A percentile compares a stretch with the other conserved stretches of the same genome.
Evolutionary conservation across 768 basidiomycete species (phyloP).

Genomic region (Termitomyces sp.): DNA sequence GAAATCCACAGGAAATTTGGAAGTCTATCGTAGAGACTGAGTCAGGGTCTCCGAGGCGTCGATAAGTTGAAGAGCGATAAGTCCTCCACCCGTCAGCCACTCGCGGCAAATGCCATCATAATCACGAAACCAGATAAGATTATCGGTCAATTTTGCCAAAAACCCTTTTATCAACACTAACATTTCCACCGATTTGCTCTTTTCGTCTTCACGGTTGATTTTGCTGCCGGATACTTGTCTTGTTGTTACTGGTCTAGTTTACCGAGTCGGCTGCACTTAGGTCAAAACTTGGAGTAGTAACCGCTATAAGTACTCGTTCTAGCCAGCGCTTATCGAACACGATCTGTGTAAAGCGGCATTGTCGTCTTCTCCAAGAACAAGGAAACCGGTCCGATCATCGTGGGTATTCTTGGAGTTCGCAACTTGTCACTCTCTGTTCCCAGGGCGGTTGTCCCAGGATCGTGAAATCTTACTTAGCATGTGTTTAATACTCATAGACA

Average conservation of each 20-base stretch:
- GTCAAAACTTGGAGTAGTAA: not conserved
- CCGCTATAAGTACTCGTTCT: not conserved
- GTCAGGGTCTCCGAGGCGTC: not conserved
- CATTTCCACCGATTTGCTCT: no score
- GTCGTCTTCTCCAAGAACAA: not conserved
- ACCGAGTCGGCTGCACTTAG: not conserved
- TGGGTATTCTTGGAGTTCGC: not conserved
- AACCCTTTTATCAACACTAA: no score
- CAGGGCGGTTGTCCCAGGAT: not conserved
- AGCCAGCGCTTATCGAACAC: not conserved
- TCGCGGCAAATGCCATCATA: not conserved
- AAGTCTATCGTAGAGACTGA: not conserved
- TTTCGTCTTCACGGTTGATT: not conserved
- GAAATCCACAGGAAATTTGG: no score
- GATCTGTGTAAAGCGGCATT: not conserved
- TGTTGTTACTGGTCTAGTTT: not conserved
- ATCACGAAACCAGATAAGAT: no score
- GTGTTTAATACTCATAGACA: not conserved
- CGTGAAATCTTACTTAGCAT: not conserved
- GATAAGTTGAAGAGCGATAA: not conserved
- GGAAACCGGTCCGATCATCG: not conserved
- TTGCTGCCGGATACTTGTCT: not conserved
- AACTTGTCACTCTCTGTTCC: not conserved
- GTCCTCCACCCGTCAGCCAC: no score
- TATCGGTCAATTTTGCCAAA: not conserved